Evolutionary conservation across 108 stramenopile species (phyloP).

Genomic region (Cylindrotheca fusiformis): DNA sequence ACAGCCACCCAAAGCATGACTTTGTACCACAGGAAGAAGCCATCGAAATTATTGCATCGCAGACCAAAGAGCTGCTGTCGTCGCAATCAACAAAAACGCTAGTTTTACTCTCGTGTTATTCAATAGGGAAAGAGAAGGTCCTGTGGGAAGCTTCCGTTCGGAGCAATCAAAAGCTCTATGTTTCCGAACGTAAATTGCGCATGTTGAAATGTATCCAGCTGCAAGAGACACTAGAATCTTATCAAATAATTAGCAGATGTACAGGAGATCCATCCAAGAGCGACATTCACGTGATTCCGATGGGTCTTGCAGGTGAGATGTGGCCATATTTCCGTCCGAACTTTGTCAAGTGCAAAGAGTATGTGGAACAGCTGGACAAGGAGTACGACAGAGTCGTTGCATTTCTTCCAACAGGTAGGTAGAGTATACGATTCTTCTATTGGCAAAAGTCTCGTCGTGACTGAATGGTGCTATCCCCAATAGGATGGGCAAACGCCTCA

Average conservation of each 20-base stretch:
- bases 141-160: conserved; percentile 42
- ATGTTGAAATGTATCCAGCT: conserved; percentile 49
- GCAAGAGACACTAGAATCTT: conserved; percentile 6
- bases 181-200: conserved; percentile 40
- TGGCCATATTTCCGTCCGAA: conserved; percentile 68
- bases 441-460: no score
- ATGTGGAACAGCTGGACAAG: conserved; percentile 32
- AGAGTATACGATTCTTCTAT: no score
- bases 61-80: conserved; percentile 30
- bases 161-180: conserved; percentile 40
- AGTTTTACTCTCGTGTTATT: conserved; percentile 63
- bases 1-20: conserved; percentile 61
- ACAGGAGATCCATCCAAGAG: conserved; percentile 34
- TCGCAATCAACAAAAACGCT: conserved; percentile 23
- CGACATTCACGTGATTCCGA: conserved; percentile 56
- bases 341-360: conserved; percentile 36
- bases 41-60: conserved; percentile 38
- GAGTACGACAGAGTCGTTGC: conserved; percentile 51
- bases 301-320: conserved; percentile 55
- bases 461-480: no score
- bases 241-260: conserved; percentile 35
- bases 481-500: conserved; percentile 47
- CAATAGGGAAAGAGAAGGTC: conserved; percentile 71
- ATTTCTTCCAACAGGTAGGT: conserved; percentile 60
- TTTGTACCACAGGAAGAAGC: conserved; percentile 57